Evolutionary conservation across 768 basidiomycete species (phyloP), one percentile per base, ranked within the genome.

Genomic region (Suillus luteus): DNA sequence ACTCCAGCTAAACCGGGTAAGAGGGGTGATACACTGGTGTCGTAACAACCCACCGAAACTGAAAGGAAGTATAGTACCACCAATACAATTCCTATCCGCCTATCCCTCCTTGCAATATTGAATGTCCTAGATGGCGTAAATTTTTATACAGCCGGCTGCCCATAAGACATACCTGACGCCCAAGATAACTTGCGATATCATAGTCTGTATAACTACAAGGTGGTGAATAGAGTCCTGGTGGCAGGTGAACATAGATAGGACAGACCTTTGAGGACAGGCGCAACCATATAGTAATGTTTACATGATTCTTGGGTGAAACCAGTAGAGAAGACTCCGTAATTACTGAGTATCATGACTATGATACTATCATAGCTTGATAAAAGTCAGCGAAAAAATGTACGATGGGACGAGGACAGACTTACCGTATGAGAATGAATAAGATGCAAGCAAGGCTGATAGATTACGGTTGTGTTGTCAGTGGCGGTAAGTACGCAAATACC

Each of bases 181-280:
- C 48, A 91, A 70, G 60, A 91, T 89, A 7, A 81, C 76, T 69
- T 91, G 88, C 7, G 88, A 89, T 52, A 87, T 77, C 82, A 86
- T 85, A 0, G 78, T 77, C 72, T 90, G 89, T 7, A 88, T 22
- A 5, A 86, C 89, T 90, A 62, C 11, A 60, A 46, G 9, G 1
- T 15, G n/a, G 51, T 24, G 37, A 63, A 67, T n/a, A 72, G 61
- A 35, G 12, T 14, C 14, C 12, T 58, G 19, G 46, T 24, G 3
- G 33, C 33, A 35, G 1, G 2, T 31, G 14, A 57, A 22, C 52
- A 14, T 27, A 14, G 17, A 17, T 15, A 5, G 7, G 40, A 52
- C 44, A n/a, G 54, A 86, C 89, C 88, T 83, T 90, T 90, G 71
- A 89, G 85, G 17, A 80, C 68, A 14, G 88, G 85, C 0, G 86